Base-by-base conservation (phyloP, 2,329 filamentous ascomycete species). In the Penicillium sp. region DNA sequence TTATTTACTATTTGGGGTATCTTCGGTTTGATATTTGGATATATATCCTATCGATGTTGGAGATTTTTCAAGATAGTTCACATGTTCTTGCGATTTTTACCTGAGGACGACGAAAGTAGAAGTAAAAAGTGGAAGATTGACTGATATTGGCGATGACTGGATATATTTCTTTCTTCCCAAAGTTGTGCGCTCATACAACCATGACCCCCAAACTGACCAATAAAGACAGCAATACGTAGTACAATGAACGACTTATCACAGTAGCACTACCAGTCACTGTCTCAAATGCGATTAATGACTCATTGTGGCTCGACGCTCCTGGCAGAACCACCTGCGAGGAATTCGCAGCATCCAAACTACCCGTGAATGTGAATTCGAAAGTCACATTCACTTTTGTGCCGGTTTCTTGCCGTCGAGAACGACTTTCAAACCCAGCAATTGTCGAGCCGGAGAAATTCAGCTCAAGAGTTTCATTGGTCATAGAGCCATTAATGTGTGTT, bases 391-490 rank as follows among this genome's bases (percentile, higher is more conserved):
- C 51, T 25, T 55, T 38, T 5, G 40, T 54, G 13, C 55, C 25
- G 9, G 19, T 51, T 4, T 31, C 11, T 2, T 7, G 5, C 25
- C 27, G 3, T 31, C 11, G 4, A 15, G 3, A 21, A 33, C 7
- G 2, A 46, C 13, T 4, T 33, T 16, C 27, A 41, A 58, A 55
- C n/a, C 45, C 55, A 27, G 40, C 29, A 33, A 47, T 15, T 21
- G 45, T 36, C 23, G 34, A 34, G 9, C 55, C 55, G 15, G 51
- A 58, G 4, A 58, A 44, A 23, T 19, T 50, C 39, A 58, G 13
- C 34, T 44, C 36, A 7, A 58, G 52, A 9, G 52, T 55, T 15
- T 55, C 47, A 29, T 58, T 58, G 40, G 56, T 58, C 56, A 58
- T 36, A 40, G 52, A 55, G 11, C 56, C 56, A 39, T 47, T 58